Percentiles rank a stretch among this genome's conserved stretches.
phyloP scores from a whole-genome alignment of 1,284 basidiomycete species.

The Entoloma clypeatum region DNA sequence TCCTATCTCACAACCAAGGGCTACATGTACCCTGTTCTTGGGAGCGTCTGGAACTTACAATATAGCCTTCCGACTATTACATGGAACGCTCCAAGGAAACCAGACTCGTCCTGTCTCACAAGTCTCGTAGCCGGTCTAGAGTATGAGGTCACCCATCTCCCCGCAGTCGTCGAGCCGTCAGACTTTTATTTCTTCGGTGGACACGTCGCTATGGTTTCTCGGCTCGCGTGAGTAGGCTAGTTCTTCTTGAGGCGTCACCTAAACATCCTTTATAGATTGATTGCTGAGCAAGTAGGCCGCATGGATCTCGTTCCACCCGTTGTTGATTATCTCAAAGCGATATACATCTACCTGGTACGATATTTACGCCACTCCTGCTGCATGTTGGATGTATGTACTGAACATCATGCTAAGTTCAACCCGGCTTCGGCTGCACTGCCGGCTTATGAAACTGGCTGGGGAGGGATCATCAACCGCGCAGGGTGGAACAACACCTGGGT shows the following conservation, averaged over 20 bases:
- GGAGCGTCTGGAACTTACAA: slow-evolving; percentile 28
- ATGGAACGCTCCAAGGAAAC: slow-evolving; percentile 29
- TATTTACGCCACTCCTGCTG: neutral
- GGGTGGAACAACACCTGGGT: slow-evolving; percentile 29
- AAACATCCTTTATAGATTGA: slow-evolving; percentile 22
- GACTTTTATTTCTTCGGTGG: slow-evolving; percentile 35
- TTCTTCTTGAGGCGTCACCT: slow-evolving; percentile 1
- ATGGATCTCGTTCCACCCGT: slow-evolving; percentile 28
- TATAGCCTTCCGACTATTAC: slow-evolving; percentile 31
- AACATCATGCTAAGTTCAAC: slow-evolving; percentile 20
- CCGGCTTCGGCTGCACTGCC: slow-evolving; percentile 23
- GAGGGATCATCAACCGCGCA: slow-evolving; percentile 31
- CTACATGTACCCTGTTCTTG: slow-evolving; percentile 32
- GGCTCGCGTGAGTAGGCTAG: slow-evolving; percentile 26
- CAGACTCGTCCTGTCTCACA: slow-evolving; percentile 27
- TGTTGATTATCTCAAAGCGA: slow-evolving; percentile 22
- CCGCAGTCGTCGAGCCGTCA: slow-evolving; percentile 24
- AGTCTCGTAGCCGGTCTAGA: slow-evolving; percentile 29
- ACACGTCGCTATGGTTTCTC: slow-evolving; percentile 24
- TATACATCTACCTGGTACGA: slow-evolving; percentile 22
- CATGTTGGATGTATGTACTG: too few species aligned
- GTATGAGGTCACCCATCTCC: slow-evolving; percentile 29
- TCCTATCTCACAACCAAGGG: slow-evolving; percentile 34
- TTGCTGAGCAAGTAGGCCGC: slow-evolving; percentile 31
- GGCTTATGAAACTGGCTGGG: slow-evolving; percentile 35